Base-by-base conservation (phyloP, 306 rosid species). In the Lupinus albus region DNA sequence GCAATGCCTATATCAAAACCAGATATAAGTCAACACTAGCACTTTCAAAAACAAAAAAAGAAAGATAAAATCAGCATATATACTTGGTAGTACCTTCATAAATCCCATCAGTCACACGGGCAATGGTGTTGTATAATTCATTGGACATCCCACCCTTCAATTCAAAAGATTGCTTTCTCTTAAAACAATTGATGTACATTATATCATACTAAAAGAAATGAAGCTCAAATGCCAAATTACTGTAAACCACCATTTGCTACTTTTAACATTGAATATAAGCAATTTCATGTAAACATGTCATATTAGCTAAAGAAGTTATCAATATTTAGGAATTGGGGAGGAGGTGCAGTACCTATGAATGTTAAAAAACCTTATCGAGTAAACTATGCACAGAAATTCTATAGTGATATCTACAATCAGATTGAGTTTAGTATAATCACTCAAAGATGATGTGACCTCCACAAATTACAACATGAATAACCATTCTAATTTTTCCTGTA, bases 141-240 rank as follows among this genome's bases (percentile, higher is more conserved):
- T 91, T 94, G 71, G 99, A 94, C 99, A 94, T 94, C 56, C 99
- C 99, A 79, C 99, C 99, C 99, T 94, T 86, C 56, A 60, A 59
- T 79, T 76, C 28, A 44, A 21, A 78, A 81, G 68, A 41, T 12
- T 79, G 47, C 62, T 15, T 58, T 68, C 30, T 30, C 62, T 82
- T 67, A 82, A 75, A 48, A 64, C 6, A 42, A 42, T 64, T 48
- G 50, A 8, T 16, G 33, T 35, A 32, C 47, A 68, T 42, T 17
- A 54, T 7, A 61, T 44, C 60, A 61, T 18, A 14, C 51, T 39
- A 50, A 46, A 68, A 78, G 44, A 59, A 66, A 71, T 14, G 42
- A 64, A 30, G 39, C 67, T 49, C 70, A n/a, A 49, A 17, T 33
- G 61, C 32, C 20, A 53, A 59, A 63, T 50, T 58, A 59, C 39